Evolutionary conservation across 2,329 filamentous ascomycete species (phyloP), one percentile per base, ranked within the genome.

Genomic region (Colletotrichum karsti): DNA sequence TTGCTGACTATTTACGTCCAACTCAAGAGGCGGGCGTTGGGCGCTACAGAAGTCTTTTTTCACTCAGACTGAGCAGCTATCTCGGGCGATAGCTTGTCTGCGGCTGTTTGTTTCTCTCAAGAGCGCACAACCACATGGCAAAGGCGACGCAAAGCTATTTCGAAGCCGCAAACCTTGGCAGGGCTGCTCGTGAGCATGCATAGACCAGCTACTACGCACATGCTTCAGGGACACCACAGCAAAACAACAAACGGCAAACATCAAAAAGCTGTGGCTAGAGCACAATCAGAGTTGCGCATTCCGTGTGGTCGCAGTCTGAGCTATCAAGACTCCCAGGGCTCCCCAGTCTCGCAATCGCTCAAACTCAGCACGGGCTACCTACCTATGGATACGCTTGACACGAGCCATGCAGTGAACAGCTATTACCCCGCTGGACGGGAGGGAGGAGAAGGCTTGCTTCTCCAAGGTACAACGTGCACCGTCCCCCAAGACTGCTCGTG

Each of bases 371-470:
- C 54, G 33, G 41, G 22, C 55, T 46, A 18, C 10, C 20, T 6
- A 26, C 4, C 30, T 33, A 26, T 18, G 18, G 22, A 53, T 7
- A 61, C 35, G 18, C 41, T 50, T 24, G 33, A 48, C 33, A 42
- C 33, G 37, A 35, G 35, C 61, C 35, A n/a, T 22, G 18, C 35
- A 35, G 18, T 22, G 20, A 35, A 51, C 33, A 64, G 42, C 26
- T 58, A 22, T 63, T 63, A 63, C 63, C 63, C 58, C 58, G 63
- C 63, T 39, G 35, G 20, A 46, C 20, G 33, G n/a, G 24, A 61
- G 39, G 22, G 50, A 46, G 56, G 22, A 39, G 37, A 48, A 41
- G 37, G 28, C 59, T 59, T 42, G 42, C 42, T 48, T 51, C 15
- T 50, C 26, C 54, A 20, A 33, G 15, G 18, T 8, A 15, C 28